These are phyloP conservation scores for Wickerhamiella alocasiicola DNA, from an alignment of 805 yeast genomes.

Conservation along the genomic window DNA sequence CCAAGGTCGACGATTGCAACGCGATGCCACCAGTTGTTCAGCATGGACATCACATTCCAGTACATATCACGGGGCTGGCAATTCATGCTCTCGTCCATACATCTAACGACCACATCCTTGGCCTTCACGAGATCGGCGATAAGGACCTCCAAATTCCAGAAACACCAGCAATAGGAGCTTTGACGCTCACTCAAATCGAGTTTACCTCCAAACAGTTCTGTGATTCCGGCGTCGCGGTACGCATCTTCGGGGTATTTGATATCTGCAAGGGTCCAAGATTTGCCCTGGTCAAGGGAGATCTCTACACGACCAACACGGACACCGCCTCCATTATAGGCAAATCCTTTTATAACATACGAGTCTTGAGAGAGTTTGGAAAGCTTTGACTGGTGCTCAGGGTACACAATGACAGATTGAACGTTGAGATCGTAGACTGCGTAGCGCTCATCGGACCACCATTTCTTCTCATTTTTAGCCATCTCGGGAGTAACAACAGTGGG, in stretches of 20 bases:
- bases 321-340: slow-evolving; percentile 31
- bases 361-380: slow-evolving; percentile 15
- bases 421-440: slow-evolving; percentile 29
- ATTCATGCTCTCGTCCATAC: slow-evolving; percentile 29
- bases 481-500: slow-evolving; percentile 31
- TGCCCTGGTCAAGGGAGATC: slow-evolving; percentile 27
- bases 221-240: slow-evolving; percentile 26
- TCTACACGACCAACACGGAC: slow-evolving; percentile 28
- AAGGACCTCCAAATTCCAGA: slow-evolving; percentile 26
- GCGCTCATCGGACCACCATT: slow-evolving; percentile 32
- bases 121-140: slow-evolving; percentile 19
- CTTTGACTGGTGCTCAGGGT: slow-evolving; percentile 25
- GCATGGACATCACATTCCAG: slow-evolving; percentile 31
- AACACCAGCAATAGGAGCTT: slow-evolving; percentile 29
- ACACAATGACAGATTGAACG: slow-evolving; percentile 27
- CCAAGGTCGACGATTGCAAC: slow-evolving; percentile 21
- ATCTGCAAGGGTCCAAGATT: slow-evolving; percentile 25
- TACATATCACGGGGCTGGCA: slow-evolving; percentile 30
- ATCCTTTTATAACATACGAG: slow-evolving; percentile 25
- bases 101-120: slow-evolving; percentile 28
- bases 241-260: slow-evolving; percentile 29
- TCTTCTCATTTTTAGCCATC: slow-evolving; percentile 24
- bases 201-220: slow-evolving; percentile 27
- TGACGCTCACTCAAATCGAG: slow-evolving; percentile 28
- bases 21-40: slow-evolving; percentile 31